Percentiles rank a stretch among this genome's conserved stretches.
phyloP scores from a whole-genome alignment of 768 basidiomycete species.

The Suillus americanus region DNA sequence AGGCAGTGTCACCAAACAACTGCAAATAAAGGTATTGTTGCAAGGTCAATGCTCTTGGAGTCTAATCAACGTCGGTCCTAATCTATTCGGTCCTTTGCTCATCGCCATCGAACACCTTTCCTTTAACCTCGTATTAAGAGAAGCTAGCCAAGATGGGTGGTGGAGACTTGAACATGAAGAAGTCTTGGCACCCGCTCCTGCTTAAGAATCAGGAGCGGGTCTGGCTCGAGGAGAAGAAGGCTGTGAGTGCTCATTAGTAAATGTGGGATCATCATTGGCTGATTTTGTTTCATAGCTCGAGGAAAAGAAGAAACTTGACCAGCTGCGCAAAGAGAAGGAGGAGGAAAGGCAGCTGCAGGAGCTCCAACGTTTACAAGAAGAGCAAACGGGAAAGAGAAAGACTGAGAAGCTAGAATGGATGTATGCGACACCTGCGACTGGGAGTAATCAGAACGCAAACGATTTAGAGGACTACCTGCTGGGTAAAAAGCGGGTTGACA shows the following conservation, averaged over 20 bases:
- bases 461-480: constrained; percentile 96
- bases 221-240: constrained; percentile 98
- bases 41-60: background rate
- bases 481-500: constrained; percentile 97
- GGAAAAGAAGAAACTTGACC: constrained; percentile 97
- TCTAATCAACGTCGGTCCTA: constrained; percentile 3
- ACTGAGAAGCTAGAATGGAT: constrained; percentile 98
- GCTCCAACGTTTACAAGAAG: constrained; percentile 92
- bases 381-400: constrained; percentile 91
- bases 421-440: constrained; percentile 96
- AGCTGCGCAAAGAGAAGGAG: constrained; percentile 95
- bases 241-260: constrained; percentile 50
- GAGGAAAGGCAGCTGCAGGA: constrained; percentile 97
- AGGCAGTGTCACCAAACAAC: constrained; percentile 25
- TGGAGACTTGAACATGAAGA: constrained; percentile 98
- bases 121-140: constrained; percentile 8
- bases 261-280: constrained; percentile 11
- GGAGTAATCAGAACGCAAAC: constrained; percentile 81
- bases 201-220: constrained; percentile 99
- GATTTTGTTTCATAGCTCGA: constrained; percentile 63
- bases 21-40: constrained; percentile 27
- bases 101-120: constrained; percentile 11
- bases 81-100: constrained; percentile 11
- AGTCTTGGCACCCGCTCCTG: constrained; percentile 99
- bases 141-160: constrained; percentile 85